Conservation (phyloP, 345 rosid genomes). For the Lepidium africanum region DNA sequence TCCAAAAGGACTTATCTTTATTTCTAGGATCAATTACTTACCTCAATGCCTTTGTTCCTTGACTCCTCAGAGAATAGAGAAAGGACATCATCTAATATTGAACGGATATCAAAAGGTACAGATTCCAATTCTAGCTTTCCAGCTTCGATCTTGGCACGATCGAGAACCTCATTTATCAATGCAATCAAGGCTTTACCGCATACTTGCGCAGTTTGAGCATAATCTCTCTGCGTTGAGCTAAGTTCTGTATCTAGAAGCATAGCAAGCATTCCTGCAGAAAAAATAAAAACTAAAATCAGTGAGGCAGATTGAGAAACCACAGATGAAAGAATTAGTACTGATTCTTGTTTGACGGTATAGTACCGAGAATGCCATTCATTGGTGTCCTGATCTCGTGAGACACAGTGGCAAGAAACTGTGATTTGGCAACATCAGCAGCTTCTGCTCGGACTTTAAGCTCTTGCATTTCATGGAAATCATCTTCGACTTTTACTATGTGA, state of each 20-base stretch:
- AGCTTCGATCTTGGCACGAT: conserved; percentile 97
- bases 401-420: conserved; percentile 97
- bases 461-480: conserved; percentile 78
- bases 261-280: conserved; percentile 78
- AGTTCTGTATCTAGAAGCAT: conserved; percentile 86
- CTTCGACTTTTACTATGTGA: conserved; percentile 90
- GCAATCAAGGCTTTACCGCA: conserved; percentile 95
- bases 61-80: conserved; percentile 95
- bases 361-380: conserved; percentile 98
- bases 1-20: neutral
- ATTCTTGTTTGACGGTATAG: neutral
- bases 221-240: conserved; percentile 85
- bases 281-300: neutral
- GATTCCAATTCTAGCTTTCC: conserved; percentile 83
- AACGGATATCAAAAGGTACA: conserved; percentile 70
- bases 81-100: conserved; percentile 92
- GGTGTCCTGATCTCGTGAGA: conserved; percentile 99
- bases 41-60: conserved; percentile 86
- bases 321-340: neutral
- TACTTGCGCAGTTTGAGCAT: conserved; percentile 89
- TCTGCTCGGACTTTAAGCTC: conserved; percentile 81
- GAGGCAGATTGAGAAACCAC: neutral
- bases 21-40: conserved; percentile 3
- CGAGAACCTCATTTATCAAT: conserved; percentile 94
- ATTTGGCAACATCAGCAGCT: conserved; percentile 98